Percentiles rank a stretch among this genome's conserved stretches.
phyloP scores from a whole-genome alignment of 2,329 filamentous ascomycete species.

The Colletotrichum paranaense region DNA sequence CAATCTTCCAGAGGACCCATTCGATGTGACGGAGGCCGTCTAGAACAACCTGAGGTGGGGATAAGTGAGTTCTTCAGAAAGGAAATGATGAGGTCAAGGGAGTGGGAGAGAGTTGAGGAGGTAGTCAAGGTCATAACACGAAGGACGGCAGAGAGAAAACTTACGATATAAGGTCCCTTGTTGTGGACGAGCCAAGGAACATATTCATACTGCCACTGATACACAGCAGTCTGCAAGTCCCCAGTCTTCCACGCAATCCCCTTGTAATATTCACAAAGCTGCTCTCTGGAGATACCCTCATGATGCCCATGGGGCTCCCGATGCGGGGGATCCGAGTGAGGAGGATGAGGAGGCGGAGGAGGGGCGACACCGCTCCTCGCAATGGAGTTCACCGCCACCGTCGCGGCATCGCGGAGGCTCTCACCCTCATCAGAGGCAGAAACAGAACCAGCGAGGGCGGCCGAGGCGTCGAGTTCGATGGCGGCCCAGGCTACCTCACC shows the following conservation, averaged over 20 bases:
- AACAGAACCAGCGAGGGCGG: neutral
- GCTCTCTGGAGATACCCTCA: conserved; percentile 3
- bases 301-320: conserved; percentile 5
- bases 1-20: conserved; percentile 11
- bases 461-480: neutral
- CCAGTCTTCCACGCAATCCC: conserved; percentile 21
- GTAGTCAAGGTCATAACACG: no score
- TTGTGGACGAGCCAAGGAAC: conserved; percentile 34
- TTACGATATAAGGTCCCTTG: conserved; percentile 30
- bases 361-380: neutral
- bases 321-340: no score
- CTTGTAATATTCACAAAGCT: conserved; percentile 16
- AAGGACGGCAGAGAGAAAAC: neutral
- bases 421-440: neutral
- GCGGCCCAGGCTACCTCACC: conserved; percentile 5
- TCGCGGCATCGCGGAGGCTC: neutral
- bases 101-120: neutral
- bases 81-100: neutral
- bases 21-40: conserved; percentile 32
- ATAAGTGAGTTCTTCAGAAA: neutral
- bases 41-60: conserved; percentile 16
- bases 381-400: neutral
- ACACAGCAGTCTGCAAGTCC: conserved; percentile 12
- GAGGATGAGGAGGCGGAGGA: neutral
- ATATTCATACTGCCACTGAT: conserved; percentile 28